Evolutionary conservation across 805 yeast species (phyloP).

Genomic region (Wickerhamomyces bovis): DNA sequence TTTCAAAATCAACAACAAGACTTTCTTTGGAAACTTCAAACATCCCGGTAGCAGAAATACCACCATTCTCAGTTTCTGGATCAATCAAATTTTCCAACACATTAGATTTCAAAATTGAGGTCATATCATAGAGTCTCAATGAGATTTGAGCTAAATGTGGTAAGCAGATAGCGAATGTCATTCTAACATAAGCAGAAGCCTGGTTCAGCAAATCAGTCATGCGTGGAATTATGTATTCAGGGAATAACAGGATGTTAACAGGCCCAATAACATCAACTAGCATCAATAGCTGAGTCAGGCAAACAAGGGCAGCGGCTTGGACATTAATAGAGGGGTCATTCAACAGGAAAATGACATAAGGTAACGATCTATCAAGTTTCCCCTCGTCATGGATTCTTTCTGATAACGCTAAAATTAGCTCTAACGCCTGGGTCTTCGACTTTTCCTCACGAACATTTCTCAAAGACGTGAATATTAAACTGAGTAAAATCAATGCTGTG

Average conservation of each 20-base stretch:
- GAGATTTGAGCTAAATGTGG: conserved; percentile 69
- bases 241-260: conserved; percentile 67
- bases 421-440: conserved; percentile 64
- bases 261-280: conserved; percentile 64
- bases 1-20: conserved; percentile 53
- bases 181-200: conserved; percentile 44
- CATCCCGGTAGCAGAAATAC: conserved; percentile 27
- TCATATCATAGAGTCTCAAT: conserved; percentile 55
- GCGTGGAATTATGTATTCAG: conserved; percentile 78
- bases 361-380: conserved; percentile 79
- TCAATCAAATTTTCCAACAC: conserved; percentile 31
- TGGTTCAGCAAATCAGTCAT: conserved; percentile 39
- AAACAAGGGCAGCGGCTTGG: conserved; percentile 56
- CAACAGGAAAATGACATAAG: conserved; percentile 66
- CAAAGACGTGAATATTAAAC: conserved; percentile 52
- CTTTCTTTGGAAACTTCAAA: conserved; percentile 36
- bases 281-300: conserved; percentile 60
- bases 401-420: conserved; percentile 66
- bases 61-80: conserved; percentile 40
- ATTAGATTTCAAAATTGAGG: conserved; percentile 39
- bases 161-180: conserved; percentile 65
- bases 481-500: conserved; percentile 52
- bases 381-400: conserved; percentile 77
- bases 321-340: conserved; percentile 65
- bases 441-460: conserved; percentile 55